Conservation (phyloP, 2,329 filamentous ascomycete genomes). For the Stachybotrys elegans region DNA sequence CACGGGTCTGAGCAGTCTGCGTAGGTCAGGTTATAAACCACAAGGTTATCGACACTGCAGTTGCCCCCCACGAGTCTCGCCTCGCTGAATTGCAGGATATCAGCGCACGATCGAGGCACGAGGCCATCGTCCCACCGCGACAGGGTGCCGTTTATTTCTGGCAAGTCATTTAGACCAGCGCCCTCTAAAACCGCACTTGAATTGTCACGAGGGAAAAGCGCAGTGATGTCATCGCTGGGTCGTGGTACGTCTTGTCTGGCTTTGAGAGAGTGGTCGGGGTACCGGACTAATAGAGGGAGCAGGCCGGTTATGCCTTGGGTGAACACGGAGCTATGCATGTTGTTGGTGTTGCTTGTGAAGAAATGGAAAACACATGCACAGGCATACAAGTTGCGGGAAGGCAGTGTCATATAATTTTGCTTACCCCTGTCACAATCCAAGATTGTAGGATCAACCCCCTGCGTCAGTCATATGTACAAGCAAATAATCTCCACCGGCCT, state of each 20-base stretch:
- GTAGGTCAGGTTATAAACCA: conserved; percentile 2
- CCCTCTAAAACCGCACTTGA: conserved; percentile 3
- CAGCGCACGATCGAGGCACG: conserved; percentile 2
- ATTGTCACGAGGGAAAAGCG: conserved; percentile 1
- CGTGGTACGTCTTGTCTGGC: conserved; percentile 2
- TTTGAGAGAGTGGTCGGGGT: conserved; percentile 3
- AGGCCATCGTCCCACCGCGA: conserved; percentile 2
- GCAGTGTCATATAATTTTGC: neutral
- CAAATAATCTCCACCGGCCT: neutral
- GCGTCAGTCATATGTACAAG: neutral
- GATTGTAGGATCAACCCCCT: conserved; percentile 1
- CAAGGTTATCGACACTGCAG: neutral
- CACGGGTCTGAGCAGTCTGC: conserved; percentile 1
- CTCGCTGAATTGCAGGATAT: conserved; percentile 2
- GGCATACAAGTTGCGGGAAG: neutral
- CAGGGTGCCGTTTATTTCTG: neutral
- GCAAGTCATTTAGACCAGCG: conserved; percentile 2
- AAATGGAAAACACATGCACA: neutral
- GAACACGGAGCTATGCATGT: conserved; percentile 1
- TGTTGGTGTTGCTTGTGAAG: neutral
- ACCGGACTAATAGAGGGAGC: conserved; percentile 1
- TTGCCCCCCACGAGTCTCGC: conserved; percentile 1
- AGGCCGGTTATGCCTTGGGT: conserved; percentile 1
- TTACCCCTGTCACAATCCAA: conserved; percentile 2
- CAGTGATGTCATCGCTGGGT: conserved; percentile 1